phyloP scores from a whole-genome alignment of 2,329 filamentous ascomycete species.

The Aspergillus glaucus region DNA sequence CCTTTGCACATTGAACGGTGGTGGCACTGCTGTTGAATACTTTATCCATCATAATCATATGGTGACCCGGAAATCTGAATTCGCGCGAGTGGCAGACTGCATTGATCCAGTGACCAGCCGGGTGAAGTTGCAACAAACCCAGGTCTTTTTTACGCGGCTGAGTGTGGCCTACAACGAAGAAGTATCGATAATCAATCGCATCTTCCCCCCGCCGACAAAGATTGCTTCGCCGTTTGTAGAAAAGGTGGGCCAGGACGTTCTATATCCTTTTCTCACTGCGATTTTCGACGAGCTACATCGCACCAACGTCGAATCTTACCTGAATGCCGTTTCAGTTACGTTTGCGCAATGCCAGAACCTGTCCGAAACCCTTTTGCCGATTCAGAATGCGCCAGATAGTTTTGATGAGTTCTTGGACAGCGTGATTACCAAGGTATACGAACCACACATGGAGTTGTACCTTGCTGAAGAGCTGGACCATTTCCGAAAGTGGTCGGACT shows the following conservation, averaged over 20 bases:
- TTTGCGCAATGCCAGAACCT: conserved; percentile 83
- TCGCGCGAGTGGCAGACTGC: conserved; percentile 74
- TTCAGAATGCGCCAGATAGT: conserved; percentile 52
- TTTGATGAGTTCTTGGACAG: conserved; percentile 61
- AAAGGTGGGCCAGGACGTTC: conserved; percentile 71
- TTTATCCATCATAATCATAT: conserved; percentile 87
- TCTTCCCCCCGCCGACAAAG: conserved; percentile 65
- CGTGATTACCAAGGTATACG: conserved; percentile 68
- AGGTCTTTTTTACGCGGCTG: conserved; percentile 71
- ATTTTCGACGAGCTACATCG: conserved; percentile 84
- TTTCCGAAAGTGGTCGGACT: conserved; percentile 70
- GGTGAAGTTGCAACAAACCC: conserved; percentile 72
- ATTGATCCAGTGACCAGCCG: conserved; percentile 62
- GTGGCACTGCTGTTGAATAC: conserved; percentile 68
- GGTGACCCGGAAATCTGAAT: conserved; percentile 64
- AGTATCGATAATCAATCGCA: conserved; percentile 67
- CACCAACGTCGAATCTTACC: conserved; percentile 66
- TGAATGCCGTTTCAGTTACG: conserved; percentile 78
- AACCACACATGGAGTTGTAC: conserved; percentile 90
- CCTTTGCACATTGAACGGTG: conserved; percentile 73
- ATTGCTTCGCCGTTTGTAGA: conserved; percentile 76
- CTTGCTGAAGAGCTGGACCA: conserved; percentile 83
- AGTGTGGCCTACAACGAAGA: conserved; percentile 76
- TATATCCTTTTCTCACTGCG: conserved; percentile 78
- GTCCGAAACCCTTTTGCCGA: conserved; percentile 62